A percentile compares a stretch with the other conserved stretches of the same genome.
These are phyloP conservation scores for Ajuga chamaepitys DNA, from an alignment of 257 asterid species.

Conservation along the genomic window DNA sequence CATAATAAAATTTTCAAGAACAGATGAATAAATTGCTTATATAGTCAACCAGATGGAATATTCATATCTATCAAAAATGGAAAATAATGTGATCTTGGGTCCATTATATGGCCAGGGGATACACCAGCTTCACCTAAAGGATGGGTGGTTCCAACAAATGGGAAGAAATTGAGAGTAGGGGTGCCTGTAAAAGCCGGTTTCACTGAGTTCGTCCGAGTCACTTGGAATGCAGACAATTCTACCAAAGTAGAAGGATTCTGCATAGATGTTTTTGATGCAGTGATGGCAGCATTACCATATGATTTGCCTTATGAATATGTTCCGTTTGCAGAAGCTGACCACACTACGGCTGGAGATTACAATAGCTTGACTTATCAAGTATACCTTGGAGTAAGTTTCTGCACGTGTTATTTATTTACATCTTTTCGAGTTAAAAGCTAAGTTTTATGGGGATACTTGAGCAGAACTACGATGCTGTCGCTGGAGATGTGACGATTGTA, in stretches of 20 bases:
- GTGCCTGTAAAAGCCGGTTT: slow-evolving; percentile 45
- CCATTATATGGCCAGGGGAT: slow-evolving; percentile 62
- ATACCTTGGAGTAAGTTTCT: slow-evolving; percentile 18
- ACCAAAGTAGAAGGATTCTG: slow-evolving; percentile 19
- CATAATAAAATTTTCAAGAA: too few relatives aligned
- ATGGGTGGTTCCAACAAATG: slow-evolving; percentile 37
- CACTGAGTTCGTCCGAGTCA: slow-evolving; percentile 33
- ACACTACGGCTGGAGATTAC: slow-evolving; percentile 7
- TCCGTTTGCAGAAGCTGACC: slow-evolving; percentile 22
- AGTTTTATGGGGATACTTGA: neutral
- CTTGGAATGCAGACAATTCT: slow-evolving; percentile 20
- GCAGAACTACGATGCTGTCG: slow-evolving; percentile 32
- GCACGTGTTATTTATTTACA: neutral
- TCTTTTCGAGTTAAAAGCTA: neutral
- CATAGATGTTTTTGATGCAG: slow-evolving; percentile 29
- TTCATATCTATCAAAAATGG: too few relatives aligned
- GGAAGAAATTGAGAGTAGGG: slow-evolving; percentile 34
- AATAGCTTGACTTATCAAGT: slow-evolving; percentile 20
- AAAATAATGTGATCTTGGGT: slow-evolving; percentile 15
- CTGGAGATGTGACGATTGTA: slow-evolving; percentile 31
- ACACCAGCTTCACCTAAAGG: slow-evolving; percentile 31
- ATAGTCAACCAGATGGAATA: too few relatives aligned
- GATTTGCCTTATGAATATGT: slow-evolving; percentile 25
- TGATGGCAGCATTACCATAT: slow-evolving; percentile 20
- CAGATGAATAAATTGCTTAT: too few relatives aligned